Evolutionary conservation across 1,139 yeast species (phyloP), one percentile per base, ranked within the genome.

Genomic region (Suhomyces chickasaworum): DNA sequence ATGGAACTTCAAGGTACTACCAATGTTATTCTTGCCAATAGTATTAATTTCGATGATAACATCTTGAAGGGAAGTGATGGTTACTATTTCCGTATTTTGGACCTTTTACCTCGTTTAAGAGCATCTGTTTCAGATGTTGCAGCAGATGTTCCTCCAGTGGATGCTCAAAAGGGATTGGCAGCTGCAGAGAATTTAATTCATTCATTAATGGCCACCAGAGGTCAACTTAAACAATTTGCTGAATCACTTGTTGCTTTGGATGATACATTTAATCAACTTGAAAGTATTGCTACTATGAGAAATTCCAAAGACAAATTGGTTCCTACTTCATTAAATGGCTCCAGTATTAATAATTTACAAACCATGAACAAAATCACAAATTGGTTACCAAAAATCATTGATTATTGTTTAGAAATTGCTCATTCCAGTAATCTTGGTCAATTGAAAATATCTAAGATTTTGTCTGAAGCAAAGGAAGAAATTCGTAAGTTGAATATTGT

Each of bases 71-170:
- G 76, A 1, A 64, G 71, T 40, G 96, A 90, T 60, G 64, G 63
- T 0, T 78, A 78, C 56, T 90, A 82, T 64, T 88, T 80, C 70
- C 76, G 87, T 50, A 67, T 89, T 16, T 65, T 93, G 45, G 99
- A 93, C 56, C 63, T 90, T 41, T 67, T 91, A 35, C 98, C 98
- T 7, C 75, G 93, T 39, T 68, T 93, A 48, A 77, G 96, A 57
- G 77, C 83, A 25, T 72, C 89, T 2, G 83, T 84, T 15, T 66
- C 82, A 1, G 72, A 75, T 30, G 81, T 83, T 15, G 76, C 83
- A 15, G 86, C 80, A 10, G 98, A 90, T 58, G 83, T 89, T 17
- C 95, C 97, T 2, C 76, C 77, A 18, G 73, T 79, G 1, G 96
- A 88, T 60, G 78, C 89, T 32, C 86, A 82, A 50, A 85, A 84